These are phyloP conservation scores for Schizothecium vesticola DNA, from an alignment of 495 filamentous ascomycete genomes.

Conservation along the genomic window DNA sequence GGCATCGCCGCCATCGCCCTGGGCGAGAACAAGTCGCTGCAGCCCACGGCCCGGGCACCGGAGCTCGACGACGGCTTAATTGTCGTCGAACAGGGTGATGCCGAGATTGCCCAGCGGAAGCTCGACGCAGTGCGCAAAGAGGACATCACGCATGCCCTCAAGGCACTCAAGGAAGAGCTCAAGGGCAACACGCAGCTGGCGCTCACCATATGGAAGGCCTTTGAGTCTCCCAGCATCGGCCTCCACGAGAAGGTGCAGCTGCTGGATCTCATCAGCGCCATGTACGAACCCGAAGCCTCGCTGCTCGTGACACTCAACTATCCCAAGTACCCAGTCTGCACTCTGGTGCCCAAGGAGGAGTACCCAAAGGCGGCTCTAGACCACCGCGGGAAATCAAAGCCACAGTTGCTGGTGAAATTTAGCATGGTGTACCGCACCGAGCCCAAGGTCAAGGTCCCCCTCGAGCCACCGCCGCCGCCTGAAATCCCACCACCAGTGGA, in stretches of 20 bases:
- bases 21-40: slow-evolving; percentile 48
- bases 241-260: slow-evolving; percentile 71
- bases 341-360: slow-evolving; percentile 33
- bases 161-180: slow-evolving; percentile 68
- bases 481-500: slow-evolving; percentile 20
- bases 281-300: slow-evolving; percentile 63
- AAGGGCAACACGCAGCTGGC: slow-evolving; percentile 56
- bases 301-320: slow-evolving; percentile 59
- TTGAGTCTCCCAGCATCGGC: slow-evolving; percentile 60
- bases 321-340: slow-evolving; percentile 65
- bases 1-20: slow-evolving; percentile 77
- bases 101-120: slow-evolving; percentile 58
- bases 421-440: slow-evolving; percentile 28
- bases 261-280: slow-evolving; percentile 65
- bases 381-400: slow-evolving; percentile 16
- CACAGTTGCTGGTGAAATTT: slow-evolving; percentile 29
- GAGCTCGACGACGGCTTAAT: slow-evolving; percentile 58
- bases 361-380: slow-evolving; percentile 1
- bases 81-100: slow-evolving; percentile 60
- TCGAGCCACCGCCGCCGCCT: slow-evolving; percentile 13
- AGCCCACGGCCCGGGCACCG: slow-evolving; percentile 23
- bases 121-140: slow-evolving; percentile 65
- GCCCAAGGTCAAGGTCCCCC: slow-evolving; percentile 19
- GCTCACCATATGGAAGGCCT: slow-evolving; percentile 70
- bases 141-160: slow-evolving; percentile 69